These are phyloP conservation scores for Globisporangium nunn DNA, from an alignment of 352 stramenopile genomes.

Conservation along the genomic window DNA sequence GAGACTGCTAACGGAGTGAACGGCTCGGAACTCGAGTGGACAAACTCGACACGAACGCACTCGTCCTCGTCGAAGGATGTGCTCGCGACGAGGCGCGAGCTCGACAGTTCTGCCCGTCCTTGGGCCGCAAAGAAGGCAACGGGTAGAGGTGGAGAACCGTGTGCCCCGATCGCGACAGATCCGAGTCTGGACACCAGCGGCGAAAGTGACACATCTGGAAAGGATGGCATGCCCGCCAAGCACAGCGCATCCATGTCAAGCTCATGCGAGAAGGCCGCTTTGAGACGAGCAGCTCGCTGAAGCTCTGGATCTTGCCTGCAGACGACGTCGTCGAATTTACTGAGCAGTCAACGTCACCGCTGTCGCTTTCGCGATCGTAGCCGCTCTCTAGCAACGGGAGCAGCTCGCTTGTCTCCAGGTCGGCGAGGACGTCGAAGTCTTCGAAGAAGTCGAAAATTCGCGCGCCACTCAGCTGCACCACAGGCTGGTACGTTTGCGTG, in stretches of 20 bases:
- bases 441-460: conserved; percentile 5
- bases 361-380: background rate
- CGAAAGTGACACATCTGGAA: background rate
- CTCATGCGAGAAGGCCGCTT: background rate
- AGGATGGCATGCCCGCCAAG: background rate
- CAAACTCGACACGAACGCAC: conserved; percentile 2
- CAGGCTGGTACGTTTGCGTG: no score
- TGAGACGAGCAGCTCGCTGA: conserved; percentile 1
- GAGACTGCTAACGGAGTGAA: conserved; percentile 1
- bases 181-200: background rate
- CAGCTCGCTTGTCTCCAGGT: background rate
- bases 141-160: background rate
- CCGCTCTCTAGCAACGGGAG: background rate
- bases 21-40: background rate
- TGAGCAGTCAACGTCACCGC: background rate
- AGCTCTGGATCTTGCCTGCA: background rate
- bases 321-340: background rate
- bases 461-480: no score
- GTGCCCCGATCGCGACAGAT: background rate
- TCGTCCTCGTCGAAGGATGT: background rate
- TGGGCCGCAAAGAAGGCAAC: background rate
- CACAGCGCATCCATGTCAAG: background rate
- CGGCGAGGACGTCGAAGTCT: conserved; percentile 1
- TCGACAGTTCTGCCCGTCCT: background rate
- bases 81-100: background rate